Evolutionary conservation across 1,139 yeast genomes (phyloP).

Genomic region (Suhomyces terraborum): DNA sequence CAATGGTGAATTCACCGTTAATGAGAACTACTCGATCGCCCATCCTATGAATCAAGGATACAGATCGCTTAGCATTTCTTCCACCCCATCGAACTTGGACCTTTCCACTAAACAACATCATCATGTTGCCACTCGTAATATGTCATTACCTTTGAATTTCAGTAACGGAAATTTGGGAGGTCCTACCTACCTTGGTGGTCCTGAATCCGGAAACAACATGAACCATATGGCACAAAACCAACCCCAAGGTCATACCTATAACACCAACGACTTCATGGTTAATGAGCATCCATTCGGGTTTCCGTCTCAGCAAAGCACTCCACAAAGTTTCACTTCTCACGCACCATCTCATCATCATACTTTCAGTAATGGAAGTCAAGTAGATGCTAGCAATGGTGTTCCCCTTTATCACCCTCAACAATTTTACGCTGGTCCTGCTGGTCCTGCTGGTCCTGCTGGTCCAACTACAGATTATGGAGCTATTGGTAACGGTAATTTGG

Average conservation of each 20-base stretch:
- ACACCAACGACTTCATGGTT: slow-evolving; percentile 15
- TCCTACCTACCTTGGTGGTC: not conserved
- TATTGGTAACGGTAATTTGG: slow-evolving; percentile 8
- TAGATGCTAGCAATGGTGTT: slow-evolving; percentile 5
- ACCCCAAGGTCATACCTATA: slow-evolving; percentile 4
- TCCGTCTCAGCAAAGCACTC: slow-evolving; percentile 11
- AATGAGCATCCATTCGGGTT: slow-evolving; percentile 20
- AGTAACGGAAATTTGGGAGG: slow-evolving; percentile 2
- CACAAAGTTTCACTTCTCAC: slow-evolving; percentile 6
- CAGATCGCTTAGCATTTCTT: slow-evolving; percentile 15
- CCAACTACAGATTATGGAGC: slow-evolving; percentile 7
- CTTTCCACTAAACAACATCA: slow-evolving; percentile 1
- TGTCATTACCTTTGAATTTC: slow-evolving; percentile 16
- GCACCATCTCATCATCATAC: slow-evolving; percentile 8
- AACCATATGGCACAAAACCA: slow-evolving; percentile 6
- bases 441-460: no score
- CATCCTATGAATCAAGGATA: slow-evolving; percentile 6
- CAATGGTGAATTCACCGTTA: slow-evolving; percentile 33
- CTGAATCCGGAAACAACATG: slow-evolving; percentile 1
- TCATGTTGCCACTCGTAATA: slow-evolving; percentile 11
- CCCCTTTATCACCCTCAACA: slow-evolving; percentile 7
- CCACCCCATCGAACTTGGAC: slow-evolving; percentile 9
- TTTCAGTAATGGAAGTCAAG: slow-evolving; percentile 10
- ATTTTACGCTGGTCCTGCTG: slow-evolving; percentile 8
- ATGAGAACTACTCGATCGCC: slow-evolving; percentile 5